Evolutionary conservation across 1,284 basidiomycete species (phyloP), one percentile per base, ranked within the genome.

Genomic region (Rhodofomes roseus): DNA sequence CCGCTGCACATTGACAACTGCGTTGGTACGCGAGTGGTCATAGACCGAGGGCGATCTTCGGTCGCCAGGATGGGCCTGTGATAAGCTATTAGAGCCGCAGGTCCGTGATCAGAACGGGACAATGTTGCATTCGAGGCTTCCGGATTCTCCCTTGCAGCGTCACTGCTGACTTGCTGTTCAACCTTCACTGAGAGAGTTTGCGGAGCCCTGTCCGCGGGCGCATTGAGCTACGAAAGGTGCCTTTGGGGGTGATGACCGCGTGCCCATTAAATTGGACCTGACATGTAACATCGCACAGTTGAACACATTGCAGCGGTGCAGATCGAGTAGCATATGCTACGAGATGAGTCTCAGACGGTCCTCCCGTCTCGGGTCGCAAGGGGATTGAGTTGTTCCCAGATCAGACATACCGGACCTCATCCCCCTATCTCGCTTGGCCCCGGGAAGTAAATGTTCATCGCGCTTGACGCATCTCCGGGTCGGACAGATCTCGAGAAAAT

Each of bases 81-180:
- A 56, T 56, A 56, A 48, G 55, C 40, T 44, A 56, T 44, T 56
- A 56, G 43, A 36, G 41, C 55, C 55, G 43, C 41, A 7, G 20
- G 36, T 23, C 23, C 20, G 27, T 31, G 54, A 18, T 55, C 22
- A 14, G 4, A n/a, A 6, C 23, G 54, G 36, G 37, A 5, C 31
- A 27, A n/a, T n/a, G 11, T 29, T 44, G 36, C 37, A 20, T n/a
- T 20, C 12, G 41, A 14, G 29, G 29, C 6, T 18, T 20, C 50
- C 50, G 50, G 16, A 29, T 14, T 16, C 50, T 20, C 50, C 50
- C 50, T 52, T 25, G 25, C 11, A 52, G 50, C 34, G 31, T 22
- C 7, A n/a, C 20, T 52, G 34, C 50, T 36, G 50, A 25, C 8
- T 52, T 31, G 31, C 43, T 8, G 6, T 4, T 20, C 3, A 20